Conservation (phyloP, 73 alveolate species). For the Paramecium primaurelia region DNA sequence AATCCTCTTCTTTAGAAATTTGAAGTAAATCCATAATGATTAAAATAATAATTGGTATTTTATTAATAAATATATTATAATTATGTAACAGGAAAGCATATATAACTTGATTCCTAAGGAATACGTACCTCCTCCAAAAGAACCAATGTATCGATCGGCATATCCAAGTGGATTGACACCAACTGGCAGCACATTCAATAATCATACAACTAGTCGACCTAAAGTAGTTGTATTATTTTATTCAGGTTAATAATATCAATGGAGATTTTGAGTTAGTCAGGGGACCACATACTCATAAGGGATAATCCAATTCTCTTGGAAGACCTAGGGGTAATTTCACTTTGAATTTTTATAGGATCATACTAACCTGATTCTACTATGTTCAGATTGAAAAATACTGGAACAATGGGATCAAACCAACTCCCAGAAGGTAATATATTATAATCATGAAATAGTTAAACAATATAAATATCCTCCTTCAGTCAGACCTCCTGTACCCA, state of each 20-base stretch:
- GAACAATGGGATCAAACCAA: constrained; percentile 61
- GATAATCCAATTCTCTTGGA: constrained; percentile 75
- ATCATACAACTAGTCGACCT: constrained; percentile 88
- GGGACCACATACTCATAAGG: constrained; percentile 74
- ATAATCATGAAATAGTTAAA: background rate
- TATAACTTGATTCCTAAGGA: constrained; percentile 94
- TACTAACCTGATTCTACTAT: constrained; percentile 68
- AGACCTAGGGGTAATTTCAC: constrained; percentile 69
- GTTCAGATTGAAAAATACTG: constrained; percentile 78
- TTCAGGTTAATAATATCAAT: constrained; percentile 43
- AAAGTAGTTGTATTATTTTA: constrained; percentile 58
- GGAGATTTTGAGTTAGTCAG: constrained; percentile 69
- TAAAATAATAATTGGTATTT: background rate
- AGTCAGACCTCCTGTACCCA: constrained; percentile 88
- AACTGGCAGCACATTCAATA: constrained; percentile 90
- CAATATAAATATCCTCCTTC: background rate
- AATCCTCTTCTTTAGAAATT: background rate
- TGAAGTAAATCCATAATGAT: background rate
- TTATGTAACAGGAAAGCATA: constrained; percentile 92
- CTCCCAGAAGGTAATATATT: constrained; percentile 1
- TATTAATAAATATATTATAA: background rate
- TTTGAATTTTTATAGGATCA: background rate
- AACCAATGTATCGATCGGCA: constrained; percentile 78
- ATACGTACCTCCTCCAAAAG: constrained; percentile 85
- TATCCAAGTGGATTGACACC: constrained; percentile 87